A percentile compares a stretch with the other conserved stretches of the same genome.
These are phyloP conservation scores for Bauhinia variegata DNA, from an alignment of 306 rosid genomes.

Conservation along the genomic window DNA sequence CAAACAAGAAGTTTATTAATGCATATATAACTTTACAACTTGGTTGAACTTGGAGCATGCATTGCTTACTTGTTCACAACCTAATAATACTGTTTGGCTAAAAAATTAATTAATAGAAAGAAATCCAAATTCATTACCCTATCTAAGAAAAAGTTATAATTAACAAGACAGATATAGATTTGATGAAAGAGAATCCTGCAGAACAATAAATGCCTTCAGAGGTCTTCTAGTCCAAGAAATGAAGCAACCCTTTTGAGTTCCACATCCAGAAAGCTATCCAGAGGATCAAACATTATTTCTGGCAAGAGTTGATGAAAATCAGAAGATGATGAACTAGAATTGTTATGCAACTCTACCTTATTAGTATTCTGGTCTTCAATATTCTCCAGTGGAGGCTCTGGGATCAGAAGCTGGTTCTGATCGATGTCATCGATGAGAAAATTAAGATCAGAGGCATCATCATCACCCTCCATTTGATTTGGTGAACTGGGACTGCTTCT, in stretches of 20 bases:
- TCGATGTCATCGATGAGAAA: constrained; percentile 43
- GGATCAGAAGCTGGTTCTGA: constrained; percentile 29
- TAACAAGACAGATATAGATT: no score
- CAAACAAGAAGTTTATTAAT: no score
- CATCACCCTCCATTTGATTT: constrained; percentile 32
- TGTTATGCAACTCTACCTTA: constrained; percentile 26
- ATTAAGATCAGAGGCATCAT: constrained; percentile 28
- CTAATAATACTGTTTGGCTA: no score
- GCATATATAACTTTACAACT: no score
- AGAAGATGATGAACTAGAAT: constrained; percentile 34
- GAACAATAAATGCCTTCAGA: constrained; percentile 15
- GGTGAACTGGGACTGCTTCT: not conserved
- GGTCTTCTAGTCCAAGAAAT: constrained; percentile 48
- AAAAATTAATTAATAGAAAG: no score
- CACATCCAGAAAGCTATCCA: constrained; percentile 39
- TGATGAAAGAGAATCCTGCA: no score
- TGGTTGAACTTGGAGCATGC: no score
- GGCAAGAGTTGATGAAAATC: constrained; percentile 7
- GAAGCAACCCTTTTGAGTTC: constrained; percentile 47
- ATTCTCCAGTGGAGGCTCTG: constrained; percentile 22
- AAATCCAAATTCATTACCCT: no score
- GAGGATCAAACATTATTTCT: constrained; percentile 41
- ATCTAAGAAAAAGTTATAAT: no score
- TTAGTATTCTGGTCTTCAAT: constrained; percentile 30
- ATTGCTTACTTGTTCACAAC: no score